phyloP scores from a whole-genome alignment of 2,329 filamentous ascomycete genomes.

The Fusarium falciforme region DNA sequence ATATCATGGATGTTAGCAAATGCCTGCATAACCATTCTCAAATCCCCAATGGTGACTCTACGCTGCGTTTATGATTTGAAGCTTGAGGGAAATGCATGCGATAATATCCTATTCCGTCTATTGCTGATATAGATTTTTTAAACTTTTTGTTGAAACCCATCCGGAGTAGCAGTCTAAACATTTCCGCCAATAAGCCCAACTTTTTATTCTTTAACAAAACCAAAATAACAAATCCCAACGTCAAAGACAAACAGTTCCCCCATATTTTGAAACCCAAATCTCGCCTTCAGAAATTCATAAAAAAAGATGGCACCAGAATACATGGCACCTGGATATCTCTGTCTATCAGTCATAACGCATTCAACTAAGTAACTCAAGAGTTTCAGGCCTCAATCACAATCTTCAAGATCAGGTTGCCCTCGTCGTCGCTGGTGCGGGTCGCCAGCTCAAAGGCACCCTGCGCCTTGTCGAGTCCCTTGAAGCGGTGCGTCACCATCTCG shows the following conservation, averaged over 20 bases:
- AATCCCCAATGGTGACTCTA: not conserved
- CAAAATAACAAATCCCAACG: not conserved
- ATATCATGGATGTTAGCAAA: not conserved
- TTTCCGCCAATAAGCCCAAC: not conserved
- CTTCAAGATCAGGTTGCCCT: constrained; percentile 78
- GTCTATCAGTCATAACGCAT: constrained; percentile 34
- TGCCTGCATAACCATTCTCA: not conserved
- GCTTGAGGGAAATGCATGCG: not conserved
- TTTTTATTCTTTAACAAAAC: not conserved
- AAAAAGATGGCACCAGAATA: not conserved
- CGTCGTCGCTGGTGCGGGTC: constrained; percentile 73
- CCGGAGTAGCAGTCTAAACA: not conserved
- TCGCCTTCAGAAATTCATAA: not conserved
- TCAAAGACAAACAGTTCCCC: not conserved
- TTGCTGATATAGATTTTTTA: not conserved
- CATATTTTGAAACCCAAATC: constrained; percentile 3
- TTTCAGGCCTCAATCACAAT: constrained; percentile 70
- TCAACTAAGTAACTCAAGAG: not conserved
- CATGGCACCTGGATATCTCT: constrained; percentile 25
- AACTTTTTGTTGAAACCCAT: not conserved
- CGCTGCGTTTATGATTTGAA: not conserved
- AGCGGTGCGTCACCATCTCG: constrained; percentile 79
- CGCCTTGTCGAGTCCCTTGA: constrained; percentile 71
- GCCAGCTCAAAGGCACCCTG: constrained; percentile 77
- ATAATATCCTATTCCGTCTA: not conserved